Percentiles rank a stretch among this genome's conserved stretches.
Evolutionary conservation across 2,329 filamentous ascomycete species (phyloP).

Genomic region (Fusarium chlamydosporum): DNA sequence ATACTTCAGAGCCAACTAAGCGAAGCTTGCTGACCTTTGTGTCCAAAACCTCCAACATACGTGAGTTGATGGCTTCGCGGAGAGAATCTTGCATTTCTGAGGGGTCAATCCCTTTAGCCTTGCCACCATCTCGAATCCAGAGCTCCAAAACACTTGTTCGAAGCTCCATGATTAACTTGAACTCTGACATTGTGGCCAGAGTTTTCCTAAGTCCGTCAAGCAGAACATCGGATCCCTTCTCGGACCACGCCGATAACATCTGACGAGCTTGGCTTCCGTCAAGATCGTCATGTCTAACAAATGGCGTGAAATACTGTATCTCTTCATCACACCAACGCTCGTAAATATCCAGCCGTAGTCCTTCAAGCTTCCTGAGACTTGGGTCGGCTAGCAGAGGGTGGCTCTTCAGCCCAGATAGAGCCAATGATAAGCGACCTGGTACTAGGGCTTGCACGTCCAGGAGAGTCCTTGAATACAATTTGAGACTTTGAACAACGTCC

Average conservation of each 20-base stretch:
- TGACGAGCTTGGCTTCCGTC: slow-evolving; percentile 71
- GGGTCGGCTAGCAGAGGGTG: slow-evolving; percentile 79
- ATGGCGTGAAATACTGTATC: slow-evolving; percentile 87
- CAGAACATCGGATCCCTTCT: slow-evolving; percentile 70
- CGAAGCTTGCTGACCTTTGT: slow-evolving; percentile 74
- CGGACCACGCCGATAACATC: slow-evolving; percentile 75
- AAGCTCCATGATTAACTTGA: slow-evolving; percentile 77
- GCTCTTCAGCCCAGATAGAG: slow-evolving; percentile 77
- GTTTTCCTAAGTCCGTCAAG: slow-evolving; percentile 73
- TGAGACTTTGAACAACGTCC: slow-evolving; percentile 74
- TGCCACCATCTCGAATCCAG: slow-evolving; percentile 79
- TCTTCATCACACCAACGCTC: slow-evolving; percentile 86
- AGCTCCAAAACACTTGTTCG: slow-evolving; percentile 78
- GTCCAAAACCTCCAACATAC: slow-evolving; percentile 74
- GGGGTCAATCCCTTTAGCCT: slow-evolving; percentile 75
- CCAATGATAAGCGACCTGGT: slow-evolving; percentile 78
- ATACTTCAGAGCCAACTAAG: slow-evolving; percentile 74
- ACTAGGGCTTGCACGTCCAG: slow-evolving; percentile 82
- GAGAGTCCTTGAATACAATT: slow-evolving; percentile 82
- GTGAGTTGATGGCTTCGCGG: slow-evolving; percentile 76
- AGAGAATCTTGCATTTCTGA: slow-evolving; percentile 77
- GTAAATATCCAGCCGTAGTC: slow-evolving; percentile 82
- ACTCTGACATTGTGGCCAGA: slow-evolving; percentile 72
- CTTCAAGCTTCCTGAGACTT: slow-evolving; percentile 74
- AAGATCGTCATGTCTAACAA: slow-evolving; percentile 85